phyloP scores from a whole-genome alignment of 805 yeast species.

The Naumovozyma castellii region DNA sequence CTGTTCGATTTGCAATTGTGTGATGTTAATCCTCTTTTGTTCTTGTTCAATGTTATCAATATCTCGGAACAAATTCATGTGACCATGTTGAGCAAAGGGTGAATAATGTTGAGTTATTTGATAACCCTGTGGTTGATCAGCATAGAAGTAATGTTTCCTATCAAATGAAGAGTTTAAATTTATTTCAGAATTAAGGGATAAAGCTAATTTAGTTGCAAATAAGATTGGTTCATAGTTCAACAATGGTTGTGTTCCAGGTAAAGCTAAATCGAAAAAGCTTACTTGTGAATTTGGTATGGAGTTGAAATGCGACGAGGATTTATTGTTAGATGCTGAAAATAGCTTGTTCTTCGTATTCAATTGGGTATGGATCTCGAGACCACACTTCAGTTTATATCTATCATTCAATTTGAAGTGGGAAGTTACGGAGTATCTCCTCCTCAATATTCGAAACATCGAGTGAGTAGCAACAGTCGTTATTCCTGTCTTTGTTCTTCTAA shows the following conservation, averaged over 20 bases:
- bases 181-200: conserved; percentile 55
- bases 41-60: conserved; percentile 44
- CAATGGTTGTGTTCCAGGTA: conserved; percentile 89
- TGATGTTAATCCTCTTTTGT: conserved; percentile 46
- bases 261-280: conserved; percentile 71
- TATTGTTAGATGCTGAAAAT: conserved; percentile 53
- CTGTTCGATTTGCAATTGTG: conserved; percentile 86
- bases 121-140: conserved; percentile 93
- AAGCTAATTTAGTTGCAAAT: conserved; percentile 63
- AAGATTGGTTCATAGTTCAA: conserved; percentile 66
- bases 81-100: conserved; percentile 71
- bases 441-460: not conserved
- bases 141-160: conserved; percentile 91
- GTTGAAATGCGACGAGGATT: conserved; percentile 26
- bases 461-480: not conserved
- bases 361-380: conserved; percentile 91
- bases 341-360: conserved; percentile 63
- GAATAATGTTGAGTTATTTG: conserved; percentile 85
- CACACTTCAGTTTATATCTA: conserved; percentile 53
- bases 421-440: not conserved
- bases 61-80: conserved; percentile 36
- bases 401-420: not conserved
- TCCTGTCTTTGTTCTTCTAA: no score
- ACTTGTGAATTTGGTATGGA: conserved; percentile 57
- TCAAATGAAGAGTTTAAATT: conserved; percentile 61